phyloP scores from a whole-genome alignment of 2,329 filamentous ascomycete species.

The Furcasterigmium sp. region DNA sequence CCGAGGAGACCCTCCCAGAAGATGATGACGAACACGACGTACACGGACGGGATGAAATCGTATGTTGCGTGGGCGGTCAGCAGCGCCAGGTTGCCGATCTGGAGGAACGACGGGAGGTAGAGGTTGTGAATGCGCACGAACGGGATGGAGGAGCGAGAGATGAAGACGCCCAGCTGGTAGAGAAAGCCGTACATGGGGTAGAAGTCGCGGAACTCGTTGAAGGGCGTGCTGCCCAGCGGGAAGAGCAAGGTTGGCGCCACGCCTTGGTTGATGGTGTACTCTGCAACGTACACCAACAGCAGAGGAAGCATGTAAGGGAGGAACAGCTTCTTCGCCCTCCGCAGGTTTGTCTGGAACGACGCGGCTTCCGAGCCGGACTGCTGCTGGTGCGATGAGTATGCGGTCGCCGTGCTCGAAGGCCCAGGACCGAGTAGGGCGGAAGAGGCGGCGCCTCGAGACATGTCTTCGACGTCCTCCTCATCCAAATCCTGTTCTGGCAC shows the following conservation, averaged over 20 bases:
- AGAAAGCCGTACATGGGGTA: constrained; percentile 94
- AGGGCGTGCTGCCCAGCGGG: constrained; percentile 70
- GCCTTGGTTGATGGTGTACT: constrained; percentile 97
- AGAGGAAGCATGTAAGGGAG: constrained; percentile 84
- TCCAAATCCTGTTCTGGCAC: constrained; percentile 37
- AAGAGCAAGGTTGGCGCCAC: constrained; percentile 88
- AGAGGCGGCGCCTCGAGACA: constrained; percentile 34
- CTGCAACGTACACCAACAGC: constrained; percentile 86
- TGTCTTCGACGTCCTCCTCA: constrained; percentile 26
- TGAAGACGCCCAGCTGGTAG: constrained; percentile 92
- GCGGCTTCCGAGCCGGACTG: constrained; percentile 18
- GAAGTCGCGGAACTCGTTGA: constrained; percentile 76
- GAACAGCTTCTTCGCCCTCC: constrained; percentile 65
- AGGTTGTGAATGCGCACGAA: constrained; percentile 77
- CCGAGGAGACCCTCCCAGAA: constrained; percentile 95
- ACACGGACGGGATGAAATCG: constrained; percentile 79
- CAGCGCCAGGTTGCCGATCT: constrained; percentile 70
- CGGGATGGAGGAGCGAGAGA: constrained; percentile 85
- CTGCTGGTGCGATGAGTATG: constrained; percentile 25
- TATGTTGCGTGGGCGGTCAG: constrained; percentile 73
- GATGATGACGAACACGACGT: constrained; percentile 75
- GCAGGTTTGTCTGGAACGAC: constrained; percentile 47
- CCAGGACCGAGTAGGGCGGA: constrained; percentile 44
- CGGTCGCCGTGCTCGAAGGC: constrained; percentile 31
- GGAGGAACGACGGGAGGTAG: constrained; percentile 77